These are phyloP conservation scores for Penicillium sp. DNA, from an alignment of 2,329 filamentous ascomycete genomes.

Conservation along the genomic window DNA sequence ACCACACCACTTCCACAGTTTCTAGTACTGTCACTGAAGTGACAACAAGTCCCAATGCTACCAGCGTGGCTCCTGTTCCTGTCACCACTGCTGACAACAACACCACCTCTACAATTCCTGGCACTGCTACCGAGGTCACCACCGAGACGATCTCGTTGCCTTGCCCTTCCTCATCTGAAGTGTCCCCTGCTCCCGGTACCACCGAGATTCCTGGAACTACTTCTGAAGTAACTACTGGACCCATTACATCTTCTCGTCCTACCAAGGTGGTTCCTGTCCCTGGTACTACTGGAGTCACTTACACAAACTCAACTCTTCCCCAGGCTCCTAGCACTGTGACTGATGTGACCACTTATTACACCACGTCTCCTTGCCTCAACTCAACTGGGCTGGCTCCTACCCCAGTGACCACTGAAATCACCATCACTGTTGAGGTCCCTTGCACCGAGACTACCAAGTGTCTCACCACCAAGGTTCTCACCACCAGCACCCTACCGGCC, in stretches of 20 bases:
- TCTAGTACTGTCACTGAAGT: neutral
- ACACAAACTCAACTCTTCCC: slow-evolving; percentile 1
- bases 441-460: slow-evolving; percentile 8
- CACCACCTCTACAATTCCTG: too few species aligned
- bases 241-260: slow-evolving; percentile 1
- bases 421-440: slow-evolving; percentile 1
- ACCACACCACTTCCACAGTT: neutral
- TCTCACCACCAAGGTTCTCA: slow-evolving; percentile 3
- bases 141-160: neutral
- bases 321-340: neutral
- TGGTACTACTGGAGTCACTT: neutral
- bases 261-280: neutral
- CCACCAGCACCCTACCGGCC: neutral
- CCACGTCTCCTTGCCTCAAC: neutral
- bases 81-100: too few species aligned
- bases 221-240: neutral
- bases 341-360: neutral
- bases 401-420: neutral
- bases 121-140: too few species aligned
- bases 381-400: neutral
- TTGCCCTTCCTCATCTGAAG: too few species aligned
- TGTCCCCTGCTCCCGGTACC: too few species aligned
- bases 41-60: neutral
- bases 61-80: neutral
- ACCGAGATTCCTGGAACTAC: neutral